Base-by-base conservation (phyloP, 1,139 yeast genomes). In the Zygosaccharomyces sapae region DNA sequence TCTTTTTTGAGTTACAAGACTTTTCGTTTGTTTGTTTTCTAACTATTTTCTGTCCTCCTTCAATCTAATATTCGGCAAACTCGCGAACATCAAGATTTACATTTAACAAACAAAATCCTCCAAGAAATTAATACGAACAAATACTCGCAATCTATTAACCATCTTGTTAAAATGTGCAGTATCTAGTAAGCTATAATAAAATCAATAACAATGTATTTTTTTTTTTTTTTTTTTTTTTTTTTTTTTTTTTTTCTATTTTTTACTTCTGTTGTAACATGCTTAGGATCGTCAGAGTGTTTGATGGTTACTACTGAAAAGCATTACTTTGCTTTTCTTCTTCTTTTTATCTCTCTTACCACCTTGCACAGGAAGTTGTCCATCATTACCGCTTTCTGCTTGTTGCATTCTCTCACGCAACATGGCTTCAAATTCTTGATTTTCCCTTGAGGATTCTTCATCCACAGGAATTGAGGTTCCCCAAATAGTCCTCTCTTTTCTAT, bases 391-490 rank as follows among this genome's bases (percentile, higher is more conserved):
- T 18, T 42, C 41, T 18, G 44, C 44, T 30, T 49, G 51, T 29
- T 50, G 53, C 52, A 60, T 53, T 38, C 54, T 57, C 33, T 58
- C 53, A 5, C 55, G 50, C 18, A 64, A 47, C 65, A 62, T 56
- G 7, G 57, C 58, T 43, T 59, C 65, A 37, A 64, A 62, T 36
- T 61, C 65, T 34, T 54, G 48, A 33, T 61, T 58, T 43, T 64
- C 67, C 36, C 55, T 51, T 1, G 54, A 47, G 2, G 57, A 49
- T 29, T 55, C 51, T 35, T 62, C 61, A 33, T 65, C 65, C 5
- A 60, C 71, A 3, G 77, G 77, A 2, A 80, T 77, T 37, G 72
- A 71, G 0, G 85, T 80, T 0, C 86, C 86, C 86, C 86, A 80
- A 1, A 80, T 73, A 0, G 85, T 77, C 1, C 77, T 76, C 39